Conservation (phyloP, 306 rosid species). For the Delonix regia region DNA sequence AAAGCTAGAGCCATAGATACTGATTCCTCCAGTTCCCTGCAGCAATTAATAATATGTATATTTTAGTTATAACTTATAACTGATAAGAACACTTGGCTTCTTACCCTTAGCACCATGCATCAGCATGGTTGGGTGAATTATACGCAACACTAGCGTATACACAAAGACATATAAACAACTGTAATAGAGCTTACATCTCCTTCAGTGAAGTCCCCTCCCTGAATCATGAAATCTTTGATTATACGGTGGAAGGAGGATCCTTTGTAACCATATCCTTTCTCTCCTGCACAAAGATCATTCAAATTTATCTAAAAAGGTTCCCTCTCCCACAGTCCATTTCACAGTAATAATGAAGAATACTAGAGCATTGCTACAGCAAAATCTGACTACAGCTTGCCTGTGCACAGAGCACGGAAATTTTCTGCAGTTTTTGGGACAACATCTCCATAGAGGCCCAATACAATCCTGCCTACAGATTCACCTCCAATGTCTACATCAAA, state of each 20-base stretch:
- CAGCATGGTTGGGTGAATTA: conserved; percentile 10
- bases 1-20: conserved; percentile 84
- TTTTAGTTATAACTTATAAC: conserved; percentile 21
- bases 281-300: conserved; percentile 61
- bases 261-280: conserved; percentile 91
- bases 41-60: conserved; percentile 36
- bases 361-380: conserved; percentile 26
- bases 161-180: conserved; percentile 9
- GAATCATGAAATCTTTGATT: conserved; percentile 94
- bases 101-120: not conserved
- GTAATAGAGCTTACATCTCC: conserved; percentile 65
- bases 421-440: conserved; percentile 81
- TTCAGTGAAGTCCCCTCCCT: conserved; percentile 93
- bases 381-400: conserved; percentile 55
- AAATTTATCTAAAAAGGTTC: conserved; percentile 23
- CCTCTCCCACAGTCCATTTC: conserved; percentile 22
- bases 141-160: conserved; percentile 1
- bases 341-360: conserved; percentile 22
- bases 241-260: conserved; percentile 93
- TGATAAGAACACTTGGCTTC: conserved; percentile 19
- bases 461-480: conserved; percentile 65
- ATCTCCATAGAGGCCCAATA: conserved; percentile 77
- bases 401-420: conserved; percentile 87
- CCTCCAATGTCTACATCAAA: conserved; percentile 85
- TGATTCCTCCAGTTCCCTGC: conserved; percentile 95